Evolutionary conservation across 1,139 yeast genomes (phyloP), one percentile per base, ranked within the genome.

Genomic region (Eremothecium cymbalariae): DNA sequence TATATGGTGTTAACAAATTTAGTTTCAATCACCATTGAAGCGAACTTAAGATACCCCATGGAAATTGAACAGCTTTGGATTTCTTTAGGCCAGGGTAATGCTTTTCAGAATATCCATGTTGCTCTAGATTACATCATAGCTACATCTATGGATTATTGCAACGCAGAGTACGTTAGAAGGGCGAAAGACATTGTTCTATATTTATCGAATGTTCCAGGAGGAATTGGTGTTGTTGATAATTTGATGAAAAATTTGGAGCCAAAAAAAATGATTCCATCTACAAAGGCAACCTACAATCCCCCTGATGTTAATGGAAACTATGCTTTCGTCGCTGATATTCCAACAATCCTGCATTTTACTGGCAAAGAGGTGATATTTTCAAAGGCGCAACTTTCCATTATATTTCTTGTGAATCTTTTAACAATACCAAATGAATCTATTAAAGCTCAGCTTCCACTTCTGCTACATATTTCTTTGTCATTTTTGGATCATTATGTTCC

Each of bases 1-100:
- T 65, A 69, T 30, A 84, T 88, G 95, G 86, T 88, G 1, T 57
- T 90, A 46, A 75, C 72, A 41, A 90, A 88, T 47, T 60, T 90
- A 37, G 76, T 86, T 57, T 96, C 85, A 48, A 79, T 90, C 28
- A 84, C 96, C 0, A 76, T 85, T 28, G 74, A 75, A 38, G 83
- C 79, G 47, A 74, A 88, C 36, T 77, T 78, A 28, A 65, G 68
- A 11, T 74, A 84, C 47, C 83, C 84, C 32, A 80, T 80, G 48
- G 96, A 86, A 48, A 84, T 90, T 7, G 97, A 88, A 54, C 94
- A 94, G 0, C 60, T 90, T 24, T 93, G 99, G 99, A 85, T 83
- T 3, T 93, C 96, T 0, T 64, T 90, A 24, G 95, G 94, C 2
- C 75, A 75, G 36, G 80, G 79, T 4, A 65, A 67, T n/a, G 71